These are phyloP conservation scores for Myrica gale DNA, from an alignment of 306 rosid genomes.

Conservation along the genomic window DNA sequence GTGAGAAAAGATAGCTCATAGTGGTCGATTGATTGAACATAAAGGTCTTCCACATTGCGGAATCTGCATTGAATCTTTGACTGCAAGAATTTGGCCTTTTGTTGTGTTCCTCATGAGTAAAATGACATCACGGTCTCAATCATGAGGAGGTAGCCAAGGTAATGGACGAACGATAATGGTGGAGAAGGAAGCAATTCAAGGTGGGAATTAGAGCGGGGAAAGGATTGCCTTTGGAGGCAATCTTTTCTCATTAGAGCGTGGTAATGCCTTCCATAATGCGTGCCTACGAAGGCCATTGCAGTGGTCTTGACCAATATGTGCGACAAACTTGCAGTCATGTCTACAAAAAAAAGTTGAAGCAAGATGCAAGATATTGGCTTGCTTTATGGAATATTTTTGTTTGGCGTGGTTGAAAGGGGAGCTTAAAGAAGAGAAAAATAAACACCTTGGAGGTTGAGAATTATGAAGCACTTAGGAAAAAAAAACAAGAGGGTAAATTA, in stretches of 20 bases:
- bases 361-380: no score
- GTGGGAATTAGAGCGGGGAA: no score
- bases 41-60: slow-evolving; percentile 24
- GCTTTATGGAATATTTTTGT: no score
- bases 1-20: not conserved
- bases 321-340: not conserved
- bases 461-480: no score
- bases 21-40: slow-evolving; percentile 11
- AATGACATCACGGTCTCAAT: slow-evolving; percentile 9
- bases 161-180: not conserved
- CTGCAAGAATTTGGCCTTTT: slow-evolving; percentile 18
- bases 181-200: not conserved
- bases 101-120: not conserved
- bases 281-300: not conserved
- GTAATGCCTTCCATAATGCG: not conserved
- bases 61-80: slow-evolving; percentile 38
- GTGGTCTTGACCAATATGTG: slow-evolving; percentile 1
- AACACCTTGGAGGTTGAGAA: not conserved
- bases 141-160: not conserved
- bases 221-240: no score
- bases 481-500: no score
- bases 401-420: not conserved
- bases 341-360: not conserved
- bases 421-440: not conserved
- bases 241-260: no score